Base-by-base conservation (phyloP, 2,329 filamentous ascomycete genomes). In the Aspergillus awamori region DNA sequence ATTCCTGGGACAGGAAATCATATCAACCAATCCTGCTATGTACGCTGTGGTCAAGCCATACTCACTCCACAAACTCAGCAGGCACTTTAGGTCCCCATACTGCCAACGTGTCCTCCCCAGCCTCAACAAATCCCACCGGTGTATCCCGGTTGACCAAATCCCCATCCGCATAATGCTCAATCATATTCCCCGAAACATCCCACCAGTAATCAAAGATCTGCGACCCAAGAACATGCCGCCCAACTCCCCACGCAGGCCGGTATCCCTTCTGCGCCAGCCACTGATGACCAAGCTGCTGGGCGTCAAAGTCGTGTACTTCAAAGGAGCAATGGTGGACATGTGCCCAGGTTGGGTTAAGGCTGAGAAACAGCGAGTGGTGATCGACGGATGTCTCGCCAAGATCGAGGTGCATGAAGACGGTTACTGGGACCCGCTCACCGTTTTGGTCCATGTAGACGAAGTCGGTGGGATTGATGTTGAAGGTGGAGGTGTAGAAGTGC, bases 321-420 rank as follows among this genome's bases (percentile, higher is more conserved):
- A 83, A 85, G 0, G 72, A 76, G 38, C 76, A 77, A 66, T 85
- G 83, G 57, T 84, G 82, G 0, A 84, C 80, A 63, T 83, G 81
- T 0, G 69, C 28, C 7, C 28, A 63, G 33, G 63, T 67, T 0
- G 61, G 48, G n/a, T 69, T 69, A 3, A 26, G 0, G 67, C 64
- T 15, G 61, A 70, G 64, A 85, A 85, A 85, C 58, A 86, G 81
- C 5, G 75, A 77, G 63, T 85, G 84, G 63, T 86, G 84, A 66
- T 86, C 83, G 0, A 81, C 79, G 22, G 76, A 26, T 26, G 24
- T 26, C 24, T 26, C 24, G 24, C 24, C 24, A 26, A 26, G 24
- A 26, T 26, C 24, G 24, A 26, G 24, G 24, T 26, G 24, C 24
- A 26, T 26, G 24, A 26, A 26, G 24, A 26, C 24, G 24, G 24